Percentiles rank a stretch among this genome's conserved stretches.
phyloP scores from a whole-genome alignment of 345 rosid species.

The Lepidium sativum region DNA sequence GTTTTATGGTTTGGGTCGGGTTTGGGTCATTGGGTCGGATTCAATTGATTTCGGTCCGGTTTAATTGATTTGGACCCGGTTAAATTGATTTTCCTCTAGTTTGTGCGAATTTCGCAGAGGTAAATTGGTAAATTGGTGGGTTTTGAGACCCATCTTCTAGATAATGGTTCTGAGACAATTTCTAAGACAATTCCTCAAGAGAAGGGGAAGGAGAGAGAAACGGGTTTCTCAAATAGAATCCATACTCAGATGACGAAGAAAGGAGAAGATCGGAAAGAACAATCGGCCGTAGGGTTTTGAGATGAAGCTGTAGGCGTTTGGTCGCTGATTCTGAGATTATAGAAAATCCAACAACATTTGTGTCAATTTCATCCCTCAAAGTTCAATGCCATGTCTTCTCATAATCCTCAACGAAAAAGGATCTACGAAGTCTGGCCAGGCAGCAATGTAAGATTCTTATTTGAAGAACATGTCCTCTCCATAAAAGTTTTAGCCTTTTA shows the following conservation, averaged over 20 bases:
- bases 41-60: too few species aligned
- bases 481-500: background rate
- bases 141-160: too few species aligned
- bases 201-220: background rate
- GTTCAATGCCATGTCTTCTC: conserved; percentile 6
- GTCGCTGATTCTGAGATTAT: background rate
- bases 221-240: background rate
- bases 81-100: too few species aligned
- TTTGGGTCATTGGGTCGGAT: too few species aligned
- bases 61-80: too few species aligned
- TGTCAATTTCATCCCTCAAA: background rate
- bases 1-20: too few species aligned
- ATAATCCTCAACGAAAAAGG: conserved; percentile 28
- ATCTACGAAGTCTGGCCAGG: conserved; percentile 82
- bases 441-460: conserved; percentile 46
- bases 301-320: background rate
- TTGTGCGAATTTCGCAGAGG: too few species aligned
- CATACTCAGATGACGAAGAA: background rate
- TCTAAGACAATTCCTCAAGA: conserved; percentile 22
- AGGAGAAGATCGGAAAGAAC: background rate
- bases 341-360: background rate
- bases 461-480: background rate
- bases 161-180: too few species aligned
- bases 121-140: too few species aligned
- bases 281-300: background rate